phyloP scores from a whole-genome alignment of 306 rosid species.

The Castanea crenata region DNA sequence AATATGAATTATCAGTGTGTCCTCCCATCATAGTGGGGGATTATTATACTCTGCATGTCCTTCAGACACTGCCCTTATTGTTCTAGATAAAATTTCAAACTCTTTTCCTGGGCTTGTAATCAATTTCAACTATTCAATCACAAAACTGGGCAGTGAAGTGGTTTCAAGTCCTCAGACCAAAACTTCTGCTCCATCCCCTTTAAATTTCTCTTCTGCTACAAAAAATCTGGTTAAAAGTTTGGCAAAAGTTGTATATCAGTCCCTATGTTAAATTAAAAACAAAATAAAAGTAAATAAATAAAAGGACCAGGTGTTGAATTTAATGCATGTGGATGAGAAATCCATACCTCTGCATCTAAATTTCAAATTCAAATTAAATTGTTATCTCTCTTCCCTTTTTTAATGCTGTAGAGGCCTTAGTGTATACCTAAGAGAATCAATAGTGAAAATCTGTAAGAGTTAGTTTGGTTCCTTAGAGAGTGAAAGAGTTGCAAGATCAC shows the following conservation, averaged over 20 bases:
- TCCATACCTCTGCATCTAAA: not conserved
- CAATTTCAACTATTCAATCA: not conserved
- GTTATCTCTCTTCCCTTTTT: not conserved
- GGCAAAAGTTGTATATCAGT: not conserved
- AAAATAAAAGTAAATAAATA: no score
- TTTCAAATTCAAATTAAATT: not conserved
- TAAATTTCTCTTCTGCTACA: not conserved
- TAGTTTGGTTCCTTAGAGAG: not conserved
- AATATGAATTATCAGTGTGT: not conserved
- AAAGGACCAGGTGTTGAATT: not conserved
- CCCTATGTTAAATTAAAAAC: not conserved
- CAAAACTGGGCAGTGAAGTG: not conserved
- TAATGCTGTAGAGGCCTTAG: not conserved
- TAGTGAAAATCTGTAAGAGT: not conserved
- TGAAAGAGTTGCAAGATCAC: not conserved
- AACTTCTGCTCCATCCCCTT: not conserved
- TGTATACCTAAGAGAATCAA: not conserved
- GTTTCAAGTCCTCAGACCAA: not conserved
- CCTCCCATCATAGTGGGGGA: not conserved
- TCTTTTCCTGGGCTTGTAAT: not conserved
- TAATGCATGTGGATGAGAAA: slow-evolving; percentile 3
- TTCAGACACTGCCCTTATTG: not conserved
- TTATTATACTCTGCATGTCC: not conserved
- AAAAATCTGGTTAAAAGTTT: not conserved
- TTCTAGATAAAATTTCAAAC: not conserved